Evolutionary conservation across 805 yeast genomes (phyloP).

Genomic region (Clavispora asparagi): DNA sequence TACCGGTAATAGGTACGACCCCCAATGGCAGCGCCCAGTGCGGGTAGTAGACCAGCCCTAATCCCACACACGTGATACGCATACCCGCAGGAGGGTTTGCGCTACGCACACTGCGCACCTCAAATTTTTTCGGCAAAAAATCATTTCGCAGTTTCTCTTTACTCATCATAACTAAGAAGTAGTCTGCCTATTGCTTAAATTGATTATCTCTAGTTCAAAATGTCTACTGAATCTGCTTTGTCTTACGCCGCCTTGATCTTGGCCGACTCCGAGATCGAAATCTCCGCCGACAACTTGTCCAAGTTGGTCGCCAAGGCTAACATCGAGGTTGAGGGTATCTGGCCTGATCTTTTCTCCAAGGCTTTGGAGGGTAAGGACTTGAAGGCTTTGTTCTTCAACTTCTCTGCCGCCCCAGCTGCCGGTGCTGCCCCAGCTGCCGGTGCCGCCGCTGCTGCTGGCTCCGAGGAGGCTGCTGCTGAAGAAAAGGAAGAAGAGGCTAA

Average conservation of each 20-base stretch:
- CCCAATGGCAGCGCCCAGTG: neutral
- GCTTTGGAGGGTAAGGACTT: slow-evolving; percentile 44
- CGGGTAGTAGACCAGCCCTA: slow-evolving; percentile 8
- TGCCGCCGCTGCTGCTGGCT: slow-evolving; percentile 32
- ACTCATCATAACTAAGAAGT: slow-evolving; percentile 35
- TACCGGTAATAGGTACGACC: no score
- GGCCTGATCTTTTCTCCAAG: slow-evolving; percentile 45
- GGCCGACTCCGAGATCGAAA: slow-evolving; percentile 45
- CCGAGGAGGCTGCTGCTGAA: slow-evolving; percentile 29
- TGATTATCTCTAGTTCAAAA: slow-evolving; percentile 45
- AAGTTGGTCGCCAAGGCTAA: slow-evolving; percentile 38
- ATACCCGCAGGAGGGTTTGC: neutral
- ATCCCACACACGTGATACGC: slow-evolving; percentile 9
- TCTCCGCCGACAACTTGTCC: slow-evolving; percentile 40
- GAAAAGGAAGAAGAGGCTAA: slow-evolving; percentile 23
- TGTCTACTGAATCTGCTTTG: slow-evolving; percentile 46
- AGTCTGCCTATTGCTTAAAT: slow-evolving; percentile 47
- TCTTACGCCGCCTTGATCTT: slow-evolving; percentile 48
- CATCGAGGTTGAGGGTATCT: slow-evolving; percentile 41
- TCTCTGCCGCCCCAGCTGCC: slow-evolving; percentile 42
- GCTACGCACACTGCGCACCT: neutral
- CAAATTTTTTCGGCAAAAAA: slow-evolving; percentile 3
- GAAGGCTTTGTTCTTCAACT: slow-evolving; percentile 46
- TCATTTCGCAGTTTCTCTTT: slow-evolving; percentile 1
- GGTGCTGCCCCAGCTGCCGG: slow-evolving; percentile 33